A percentile compares a stretch with the other conserved stretches of the same genome.
phyloP scores from a whole-genome alignment of 140 eudicot species.

The Ambrosia hybrid region DNA sequence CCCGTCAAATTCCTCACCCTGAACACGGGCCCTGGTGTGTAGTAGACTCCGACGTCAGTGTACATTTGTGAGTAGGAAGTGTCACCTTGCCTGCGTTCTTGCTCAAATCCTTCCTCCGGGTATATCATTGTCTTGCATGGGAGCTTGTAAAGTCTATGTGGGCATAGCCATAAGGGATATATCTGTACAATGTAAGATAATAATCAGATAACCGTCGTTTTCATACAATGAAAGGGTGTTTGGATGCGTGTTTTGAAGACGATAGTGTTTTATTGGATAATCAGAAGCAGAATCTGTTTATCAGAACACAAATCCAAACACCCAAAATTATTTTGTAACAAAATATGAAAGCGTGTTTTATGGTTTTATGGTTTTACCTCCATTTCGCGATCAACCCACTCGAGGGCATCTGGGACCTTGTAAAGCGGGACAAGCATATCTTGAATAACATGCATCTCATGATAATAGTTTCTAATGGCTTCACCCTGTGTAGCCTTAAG shows the following conservation, averaged over 20 bases:
- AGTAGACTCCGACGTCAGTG: slow-evolving; percentile 93
- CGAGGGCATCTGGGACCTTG: slow-evolving; percentile 94
- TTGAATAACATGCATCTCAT: slow-evolving; percentile 93
- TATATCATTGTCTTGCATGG: slow-evolving; percentile 87
- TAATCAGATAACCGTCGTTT: not conserved
- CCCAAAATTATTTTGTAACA: not conserved
- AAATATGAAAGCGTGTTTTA: slow-evolving; percentile 6
- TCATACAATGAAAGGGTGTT: too few relatives aligned
- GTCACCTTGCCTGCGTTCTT: slow-evolving; percentile 76
- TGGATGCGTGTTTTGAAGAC: not conserved
- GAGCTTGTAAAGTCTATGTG: slow-evolving; percentile 83
- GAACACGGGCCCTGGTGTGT: slow-evolving; percentile 82
- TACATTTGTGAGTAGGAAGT: slow-evolving; percentile 90
- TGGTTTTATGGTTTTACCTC: slow-evolving; percentile 53
- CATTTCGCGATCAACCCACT: slow-evolving; percentile 90
- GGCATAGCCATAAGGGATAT: slow-evolving; percentile 96
- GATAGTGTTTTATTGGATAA: too few relatives aligned
- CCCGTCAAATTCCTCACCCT: slow-evolving; percentile 91
- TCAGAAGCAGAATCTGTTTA: not conserved
- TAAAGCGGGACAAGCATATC: slow-evolving; percentile 96
- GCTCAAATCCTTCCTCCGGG: slow-evolving; percentile 92
- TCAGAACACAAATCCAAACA: not conserved
- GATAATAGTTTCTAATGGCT: slow-evolving; percentile 89
- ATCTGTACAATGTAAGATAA: slow-evolving; percentile 34
- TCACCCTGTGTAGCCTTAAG: slow-evolving; percentile 98